These are phyloP conservation scores for Neurospora sp. DNA, from an alignment of 495 filamentous ascomycete species.

Conservation along the genomic window DNA sequence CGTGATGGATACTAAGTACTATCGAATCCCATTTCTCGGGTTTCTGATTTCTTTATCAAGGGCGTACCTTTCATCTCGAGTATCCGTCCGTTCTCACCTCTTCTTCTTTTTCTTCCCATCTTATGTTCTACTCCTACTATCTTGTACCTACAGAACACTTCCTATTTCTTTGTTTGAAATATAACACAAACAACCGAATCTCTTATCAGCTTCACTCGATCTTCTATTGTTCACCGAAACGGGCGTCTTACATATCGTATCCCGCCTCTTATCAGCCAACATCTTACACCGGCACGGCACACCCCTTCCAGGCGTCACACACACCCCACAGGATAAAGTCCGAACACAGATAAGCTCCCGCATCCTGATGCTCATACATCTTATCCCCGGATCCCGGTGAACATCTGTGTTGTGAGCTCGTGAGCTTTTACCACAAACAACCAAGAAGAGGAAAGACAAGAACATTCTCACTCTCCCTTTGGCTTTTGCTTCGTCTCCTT, in stretches of 20 bases:
- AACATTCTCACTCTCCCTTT: not conserved
- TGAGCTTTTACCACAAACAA: not conserved
- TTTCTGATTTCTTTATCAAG: not conserved
- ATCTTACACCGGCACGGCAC: slow-evolving; percentile 1
- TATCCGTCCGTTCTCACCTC: not conserved
- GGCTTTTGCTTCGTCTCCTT: not conserved
- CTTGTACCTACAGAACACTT: not conserved
- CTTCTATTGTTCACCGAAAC: not conserved
- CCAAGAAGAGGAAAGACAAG: not conserved
- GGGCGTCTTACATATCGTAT: not conserved
- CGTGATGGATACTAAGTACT: not conserved
- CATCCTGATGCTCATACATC: not conserved
- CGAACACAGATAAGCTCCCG: not conserved
- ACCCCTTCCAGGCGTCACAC: not conserved
- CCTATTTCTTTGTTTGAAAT: not conserved
- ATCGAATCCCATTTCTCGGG: not conserved
- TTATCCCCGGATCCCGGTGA: not conserved
- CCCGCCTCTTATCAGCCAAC: slow-evolving; percentile 3
- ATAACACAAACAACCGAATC: not conserved
- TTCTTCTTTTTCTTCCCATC: not conserved
- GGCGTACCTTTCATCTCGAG: not conserved
- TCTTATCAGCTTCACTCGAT: slow-evolving; percentile 10
- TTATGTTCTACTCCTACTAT: not conserved
- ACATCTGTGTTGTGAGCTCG: not conserved
- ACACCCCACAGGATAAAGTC: not conserved